Percentiles rank a stretch among this genome's conserved stretches.
These are phyloP conservation scores for grape (Vitis vinifera) DNA, from an alignment of 164 flowering plant species.

Conservation along the genomic window DNA sequence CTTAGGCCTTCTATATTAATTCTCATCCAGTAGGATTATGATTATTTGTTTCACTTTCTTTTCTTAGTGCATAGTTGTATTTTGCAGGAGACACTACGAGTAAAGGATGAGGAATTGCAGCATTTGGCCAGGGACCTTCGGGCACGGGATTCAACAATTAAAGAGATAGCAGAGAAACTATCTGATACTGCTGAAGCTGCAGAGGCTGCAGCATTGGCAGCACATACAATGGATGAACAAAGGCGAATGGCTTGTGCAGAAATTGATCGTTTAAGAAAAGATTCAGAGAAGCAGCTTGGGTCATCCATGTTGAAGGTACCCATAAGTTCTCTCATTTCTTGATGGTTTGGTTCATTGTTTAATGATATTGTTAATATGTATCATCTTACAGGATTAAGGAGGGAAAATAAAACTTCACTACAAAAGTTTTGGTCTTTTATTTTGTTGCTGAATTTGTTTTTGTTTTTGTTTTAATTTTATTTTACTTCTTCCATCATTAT, in stretches of 20 bases:
- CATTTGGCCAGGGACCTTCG: constrained; percentile 86
- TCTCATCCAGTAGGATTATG: neutral
- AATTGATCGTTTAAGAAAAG: constrained; percentile 64
- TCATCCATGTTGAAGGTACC: constrained; percentile 61
- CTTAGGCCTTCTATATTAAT: neutral
- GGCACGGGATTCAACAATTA: constrained; percentile 89
- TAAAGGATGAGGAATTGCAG: constrained; percentile 94
- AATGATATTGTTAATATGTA: neutral
- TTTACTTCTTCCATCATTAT: neutral
- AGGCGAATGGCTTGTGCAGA: constrained; percentile 77
- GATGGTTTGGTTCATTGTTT: neutral
- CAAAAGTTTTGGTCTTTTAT: neutral
- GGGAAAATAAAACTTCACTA: no score
- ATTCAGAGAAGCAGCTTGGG: constrained; percentile 58
- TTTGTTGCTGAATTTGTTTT: neutral
- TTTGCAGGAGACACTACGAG: constrained; percentile 80
- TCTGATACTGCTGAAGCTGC: constrained; percentile 97
- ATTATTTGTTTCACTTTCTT: constrained; percentile 2
- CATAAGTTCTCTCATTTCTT: constrained; percentile 2
- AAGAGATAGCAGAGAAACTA: constrained; percentile 81
- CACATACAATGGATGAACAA: constrained; percentile 90
- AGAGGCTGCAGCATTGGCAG: constrained; percentile 95
- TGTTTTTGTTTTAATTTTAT: neutral
- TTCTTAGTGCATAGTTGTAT: neutral
- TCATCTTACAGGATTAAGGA: no score